Conservation (phyloP, 2,329 filamentous ascomycete species). For the Fusarium sp. region DNA sequence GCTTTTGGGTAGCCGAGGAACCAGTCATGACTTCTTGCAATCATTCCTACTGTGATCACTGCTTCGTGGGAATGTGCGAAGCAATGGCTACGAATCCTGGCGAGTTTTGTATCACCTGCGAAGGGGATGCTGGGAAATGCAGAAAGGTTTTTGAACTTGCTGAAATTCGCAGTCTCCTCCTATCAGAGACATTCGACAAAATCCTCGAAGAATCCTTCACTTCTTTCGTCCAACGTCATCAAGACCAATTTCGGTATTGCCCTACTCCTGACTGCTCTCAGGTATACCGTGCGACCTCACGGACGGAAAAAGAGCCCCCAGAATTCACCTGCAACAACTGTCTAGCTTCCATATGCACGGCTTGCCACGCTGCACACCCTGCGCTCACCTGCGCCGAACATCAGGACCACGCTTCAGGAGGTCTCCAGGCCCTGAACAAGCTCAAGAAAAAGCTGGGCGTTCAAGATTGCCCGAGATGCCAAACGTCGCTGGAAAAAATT, state of each 20-base stretch:
- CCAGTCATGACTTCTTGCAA: constrained; percentile 50
- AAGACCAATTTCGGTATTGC: background rate
- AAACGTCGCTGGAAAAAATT: background rate
- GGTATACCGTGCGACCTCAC: background rate
- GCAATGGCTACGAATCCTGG: background rate
- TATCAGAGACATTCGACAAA: background rate
- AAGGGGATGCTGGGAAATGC: background rate
- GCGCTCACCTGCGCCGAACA: background rate
- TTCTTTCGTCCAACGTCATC: background rate
- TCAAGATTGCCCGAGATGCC: background rate
- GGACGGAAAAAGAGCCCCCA: background rate
- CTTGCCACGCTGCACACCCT: background rate
- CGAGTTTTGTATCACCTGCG: background rate
- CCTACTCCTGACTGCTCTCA: background rate
- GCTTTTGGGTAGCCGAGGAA: constrained; percentile 52
- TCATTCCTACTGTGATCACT: constrained; percentile 57
- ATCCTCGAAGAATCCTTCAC: background rate
- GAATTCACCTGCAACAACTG: background rate
- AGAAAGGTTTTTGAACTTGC: background rate
- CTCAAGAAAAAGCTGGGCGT: background rate
- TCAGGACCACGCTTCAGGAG: background rate
- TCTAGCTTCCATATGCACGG: background rate
- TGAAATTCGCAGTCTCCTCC: background rate
- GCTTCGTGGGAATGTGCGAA: constrained; percentile 49
- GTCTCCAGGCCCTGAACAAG: background rate